Base-by-base conservation (phyloP, 805 yeast genomes). In the Candida taoyuanica region DNA sequence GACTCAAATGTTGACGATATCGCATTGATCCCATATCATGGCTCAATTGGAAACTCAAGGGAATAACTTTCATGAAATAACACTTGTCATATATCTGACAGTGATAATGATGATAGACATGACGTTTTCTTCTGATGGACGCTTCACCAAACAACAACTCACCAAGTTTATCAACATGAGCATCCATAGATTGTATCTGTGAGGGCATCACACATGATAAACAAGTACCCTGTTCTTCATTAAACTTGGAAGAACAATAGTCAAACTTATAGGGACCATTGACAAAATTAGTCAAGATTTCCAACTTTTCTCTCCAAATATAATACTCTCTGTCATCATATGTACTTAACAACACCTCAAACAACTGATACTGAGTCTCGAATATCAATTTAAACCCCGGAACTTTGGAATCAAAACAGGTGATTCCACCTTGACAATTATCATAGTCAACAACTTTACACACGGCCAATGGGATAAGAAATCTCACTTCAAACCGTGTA, bases 391-490 rank as follows among this genome's bases (percentile, higher is more conserved):
- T 77, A 33, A 75, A 56, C 8, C 56, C 42, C 32, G n/a, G n/a
- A n/a, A n/a, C n/a, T n/a, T 52, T 42, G 1, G 60, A 55, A 44
- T 58, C 59, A 2, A 42, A 48, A 0, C 73, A 56, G 35, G 44
- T 63, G 17, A 61, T 36, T 2, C 65, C 58, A 34, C 52, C 62
- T 2, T 30, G 12, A 14, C 33, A 9, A 15, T 42, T 42, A 21
- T 49, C 58, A 16, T 49, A 26, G 1, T 68, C 66, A 7, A 63
- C 62, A 6, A 44, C 44, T 9, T 46, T 45, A 11, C 62, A 59
- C 26, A 55, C 59, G 5, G 68, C 47, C 23, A 76, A 53, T 1
- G 84, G 80, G 7, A 78, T 60, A 12, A 76, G 63, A 44, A 76
- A 72, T 13, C 57, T 60, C 5, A 74, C 62, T 5, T 59, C 66